Base-by-base conservation (phyloP, 2,329 filamentous ascomycete genomes). In the Sporothrix mexicana region DNA sequence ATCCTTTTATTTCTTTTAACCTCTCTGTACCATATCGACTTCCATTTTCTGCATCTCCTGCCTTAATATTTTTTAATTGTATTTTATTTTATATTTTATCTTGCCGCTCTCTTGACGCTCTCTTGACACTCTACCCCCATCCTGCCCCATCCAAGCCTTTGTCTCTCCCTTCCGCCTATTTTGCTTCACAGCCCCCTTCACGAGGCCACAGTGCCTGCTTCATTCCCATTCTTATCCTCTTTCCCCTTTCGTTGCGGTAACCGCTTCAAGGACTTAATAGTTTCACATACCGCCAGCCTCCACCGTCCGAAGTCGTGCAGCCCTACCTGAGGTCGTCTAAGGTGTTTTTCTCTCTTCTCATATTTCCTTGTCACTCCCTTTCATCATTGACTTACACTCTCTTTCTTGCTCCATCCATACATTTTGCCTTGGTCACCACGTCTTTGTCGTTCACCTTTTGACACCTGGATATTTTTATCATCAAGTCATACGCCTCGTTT, bases 221-320 rank as follows among this genome's bases (percentile, higher is more conserved):
- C 47, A 68, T 53, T 41, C 15, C 17, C 64, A n/a, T 41, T n/a
- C 47, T 62, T 13, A 23, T 55, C n/a, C 13, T 12, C 47, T 64
- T 3, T 2, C n/a, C 61, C 20, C 41, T 20, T 17, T 43, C 61
- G 59, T 25, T 67, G 47, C 15, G 25, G 25, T 68, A 53, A 41
- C 25, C 17, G 45, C 25, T 53, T 53, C 47, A 41, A 53, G 25
- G 9, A 53, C 45, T 17, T 53, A 53, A 36, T n/a, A 68, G 47
- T 68, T 68, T 68, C 64, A 68, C 25, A 53, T 53, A 53, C 64
- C 47, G 64, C 62, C 25, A 51, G 64, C 64, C 64, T 68, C 64
- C 25, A 49, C 25, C 64, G 53, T 68, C 45, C 41, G 45, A 49
- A 36, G 20, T 66, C 25, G 41, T 66, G 61, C 61, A 66, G 61